These are phyloP conservation scores for Candida railenensis DNA, from an alignment of 805 yeast species.

Conservation along the genomic window DNA sequence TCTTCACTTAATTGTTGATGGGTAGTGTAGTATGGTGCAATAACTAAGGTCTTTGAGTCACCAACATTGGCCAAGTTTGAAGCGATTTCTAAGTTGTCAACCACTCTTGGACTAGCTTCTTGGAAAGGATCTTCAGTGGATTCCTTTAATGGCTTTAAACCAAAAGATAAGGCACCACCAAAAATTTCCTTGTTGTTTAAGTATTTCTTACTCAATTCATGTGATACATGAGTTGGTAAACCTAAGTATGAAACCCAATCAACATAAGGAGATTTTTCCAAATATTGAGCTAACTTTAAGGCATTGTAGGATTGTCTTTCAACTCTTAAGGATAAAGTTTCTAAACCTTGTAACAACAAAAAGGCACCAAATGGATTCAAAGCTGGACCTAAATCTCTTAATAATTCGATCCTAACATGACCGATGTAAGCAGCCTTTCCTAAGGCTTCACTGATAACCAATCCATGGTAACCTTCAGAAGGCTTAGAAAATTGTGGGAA, in stretches of 20 bases:
- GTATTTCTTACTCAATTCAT: slow-evolving; percentile 81
- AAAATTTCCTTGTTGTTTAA: slow-evolving; percentile 55
- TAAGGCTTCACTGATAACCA: slow-evolving; percentile 75
- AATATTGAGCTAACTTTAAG: slow-evolving; percentile 70
- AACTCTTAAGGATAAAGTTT: slow-evolving; percentile 88
- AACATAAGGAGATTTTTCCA: slow-evolving; percentile 73
- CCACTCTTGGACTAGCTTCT: slow-evolving; percentile 80
- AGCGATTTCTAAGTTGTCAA: slow-evolving; percentile 79
- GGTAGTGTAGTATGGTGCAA: slow-evolving; percentile 94
- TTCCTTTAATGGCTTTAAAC: slow-evolving; percentile 65
- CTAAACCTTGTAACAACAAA: slow-evolving; percentile 86
- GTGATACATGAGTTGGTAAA: slow-evolving; percentile 72
- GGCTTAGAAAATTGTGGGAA: slow-evolving; percentile 92
- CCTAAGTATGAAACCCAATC: slow-evolving; percentile 94
- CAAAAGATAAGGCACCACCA: slow-evolving; percentile 88
- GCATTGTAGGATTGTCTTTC: slow-evolving; percentile 91
- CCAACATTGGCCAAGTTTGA: slow-evolving; percentile 96
- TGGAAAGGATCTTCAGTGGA: slow-evolving; percentile 58
- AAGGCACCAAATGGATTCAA: slow-evolving; percentile 88
- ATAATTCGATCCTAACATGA: slow-evolving; percentile 76
- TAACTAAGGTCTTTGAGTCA: slow-evolving; percentile 91
- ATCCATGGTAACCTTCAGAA: slow-evolving; percentile 91
- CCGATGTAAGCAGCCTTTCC: slow-evolving; percentile 79
- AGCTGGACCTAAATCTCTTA: slow-evolving; percentile 91
- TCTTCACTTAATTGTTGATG: slow-evolving; percentile 86